These are phyloP conservation scores for Colletotrichum musae DNA, from an alignment of 2,329 filamentous ascomycete species.

Conservation along the genomic window DNA sequence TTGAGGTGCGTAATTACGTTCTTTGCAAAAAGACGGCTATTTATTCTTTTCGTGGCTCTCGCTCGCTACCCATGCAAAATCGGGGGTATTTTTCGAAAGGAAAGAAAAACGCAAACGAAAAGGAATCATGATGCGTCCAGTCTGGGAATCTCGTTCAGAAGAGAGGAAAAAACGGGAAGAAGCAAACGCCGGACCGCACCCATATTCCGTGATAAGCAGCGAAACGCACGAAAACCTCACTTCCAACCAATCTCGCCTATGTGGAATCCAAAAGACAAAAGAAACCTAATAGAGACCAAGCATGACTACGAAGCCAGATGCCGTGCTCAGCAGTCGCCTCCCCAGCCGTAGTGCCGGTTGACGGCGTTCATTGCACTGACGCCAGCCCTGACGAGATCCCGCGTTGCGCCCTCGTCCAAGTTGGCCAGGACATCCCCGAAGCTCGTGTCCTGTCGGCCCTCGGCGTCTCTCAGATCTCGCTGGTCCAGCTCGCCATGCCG, in stretches of 20 bases:
- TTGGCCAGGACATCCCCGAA: conserved; percentile 48
- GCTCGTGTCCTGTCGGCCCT: conserved; percentile 52
- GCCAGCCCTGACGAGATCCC: conserved; percentile 63
- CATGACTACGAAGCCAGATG: neutral
- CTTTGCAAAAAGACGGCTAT: conserved; percentile 4
- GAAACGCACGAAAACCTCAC: neutral
- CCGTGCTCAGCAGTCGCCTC: conserved; percentile 47
- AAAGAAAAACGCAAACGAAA: conserved; percentile 4
- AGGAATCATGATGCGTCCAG: conserved; percentile 33
- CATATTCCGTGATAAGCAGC: conserved; percentile 7
- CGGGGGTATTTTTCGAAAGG: conserved; percentile 13
- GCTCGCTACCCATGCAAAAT: conserved; percentile 35
- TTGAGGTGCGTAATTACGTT: neutral
- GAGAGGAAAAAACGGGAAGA: conserved; percentile 7
- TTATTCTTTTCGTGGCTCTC: conserved; percentile 5
- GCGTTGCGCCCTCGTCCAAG: conserved; percentile 56
- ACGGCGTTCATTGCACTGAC: conserved; percentile 66
- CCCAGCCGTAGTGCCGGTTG: conserved; percentile 70
- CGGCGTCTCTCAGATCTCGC: conserved; percentile 64
- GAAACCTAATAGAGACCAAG: neutral
- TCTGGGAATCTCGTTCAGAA: conserved; percentile 29
- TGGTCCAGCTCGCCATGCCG: conserved; percentile 70
- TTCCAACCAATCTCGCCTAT: neutral
- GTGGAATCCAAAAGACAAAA: neutral
- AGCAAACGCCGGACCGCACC: conserved; percentile 6